Base-by-base conservation (phyloP, 805 yeast species). In the Tetrapisispora pingtungensis region DNA sequence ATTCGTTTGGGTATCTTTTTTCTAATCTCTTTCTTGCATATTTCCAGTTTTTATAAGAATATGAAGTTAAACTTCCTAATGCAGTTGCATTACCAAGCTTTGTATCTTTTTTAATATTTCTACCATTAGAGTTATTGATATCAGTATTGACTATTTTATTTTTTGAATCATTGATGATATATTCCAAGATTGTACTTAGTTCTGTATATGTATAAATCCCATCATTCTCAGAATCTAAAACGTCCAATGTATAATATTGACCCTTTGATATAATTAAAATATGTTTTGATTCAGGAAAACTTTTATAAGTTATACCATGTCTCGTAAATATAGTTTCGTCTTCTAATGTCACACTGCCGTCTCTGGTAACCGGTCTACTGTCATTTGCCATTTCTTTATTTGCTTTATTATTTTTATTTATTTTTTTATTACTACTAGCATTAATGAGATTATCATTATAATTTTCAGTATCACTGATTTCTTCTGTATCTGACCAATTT, bases 201-300 rank as follows among this genome's bases (percentile, higher is more conserved):
- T 84, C 89, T 44, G 72, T 70, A 53, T 81, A 83, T 2, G 78
- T 72, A 61, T 85, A 70, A 24, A 84, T 65, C 43, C 85, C 62
- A 55, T 86, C 79, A 57, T 83, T 73, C 32, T 75, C 65, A 17
- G 71, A 71, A 60, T 84, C 89, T 50, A 88, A 68, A 1, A 88
- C 96, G 55, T 84, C 89, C 53, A 88, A 75, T 77, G 90, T 83
- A 62, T 87, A 88, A 62, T 84, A 86, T 60, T 86, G 95, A 6
- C 94, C 84, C 50, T 79, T 80, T 40, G 87, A 80, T 50, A 86
- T 66, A 27, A 88, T 81, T 15, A 85, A 73, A 34, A 88, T 74
- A 59, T 87, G 95, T 51, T 77, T 77, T 2, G 90, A 77, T 19
- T 74, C 68, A 8, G 71, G 58, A 57, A 78, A 85, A 2, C 81